Evolutionary conservation across 371 early-diverging fungal genomes (phyloP).

Genomic region (Zychaea mexicana): DNA sequence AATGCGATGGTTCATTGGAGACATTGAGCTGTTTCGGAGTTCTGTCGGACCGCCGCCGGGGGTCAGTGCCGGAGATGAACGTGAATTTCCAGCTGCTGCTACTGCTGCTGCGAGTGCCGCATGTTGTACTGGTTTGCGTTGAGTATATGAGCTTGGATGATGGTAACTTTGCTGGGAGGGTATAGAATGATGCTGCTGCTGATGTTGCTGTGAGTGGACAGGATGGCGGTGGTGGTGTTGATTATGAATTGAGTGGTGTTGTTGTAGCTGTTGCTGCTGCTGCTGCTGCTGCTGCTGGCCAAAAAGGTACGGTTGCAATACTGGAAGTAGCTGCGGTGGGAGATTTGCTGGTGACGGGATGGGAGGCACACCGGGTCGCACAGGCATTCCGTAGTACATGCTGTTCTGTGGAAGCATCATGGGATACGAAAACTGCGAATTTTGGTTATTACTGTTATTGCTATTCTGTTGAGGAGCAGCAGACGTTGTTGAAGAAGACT

Average conservation of each 20-base stretch:
- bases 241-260: not conserved
- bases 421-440: not conserved
- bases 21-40: not conserved
- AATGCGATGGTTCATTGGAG: not conserved
- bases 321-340: too few species aligned
- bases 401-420: constrained; percentile 1
- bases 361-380: not conserved
- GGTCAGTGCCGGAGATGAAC: not conserved
- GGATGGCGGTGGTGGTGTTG: not conserved
- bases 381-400: constrained; percentile 1
- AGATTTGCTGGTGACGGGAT: too few species aligned
- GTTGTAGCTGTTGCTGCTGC: constrained; percentile 4
- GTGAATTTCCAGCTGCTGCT: not conserved
- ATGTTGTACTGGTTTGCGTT: constrained; percentile 12
- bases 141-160: constrained; percentile 1
- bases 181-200: not conserved
- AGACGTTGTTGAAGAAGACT: not conserved
- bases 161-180: too few species aligned
- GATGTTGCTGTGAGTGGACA: not conserved
- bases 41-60: not conserved
- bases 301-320: not conserved
- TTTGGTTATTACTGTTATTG: not conserved
- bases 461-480: not conserved
- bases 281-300: not conserved
- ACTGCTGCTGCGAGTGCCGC: not conserved